Base-by-base conservation (phyloP, 2,329 filamentous ascomycete genomes). In the Xylaria sp. region DNA sequence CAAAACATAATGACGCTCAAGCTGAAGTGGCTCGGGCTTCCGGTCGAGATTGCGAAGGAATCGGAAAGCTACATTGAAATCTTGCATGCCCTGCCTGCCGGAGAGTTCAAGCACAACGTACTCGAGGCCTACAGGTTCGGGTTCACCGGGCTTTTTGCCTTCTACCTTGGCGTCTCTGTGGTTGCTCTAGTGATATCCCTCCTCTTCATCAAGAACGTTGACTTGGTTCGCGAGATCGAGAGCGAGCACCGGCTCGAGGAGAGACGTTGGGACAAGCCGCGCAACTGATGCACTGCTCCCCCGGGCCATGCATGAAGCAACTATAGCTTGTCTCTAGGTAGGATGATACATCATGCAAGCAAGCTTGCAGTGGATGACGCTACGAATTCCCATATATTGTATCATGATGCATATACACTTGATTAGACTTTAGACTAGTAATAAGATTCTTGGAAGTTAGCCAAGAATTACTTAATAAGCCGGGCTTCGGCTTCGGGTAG, bases 1-100 rank as follows among this genome's bases (percentile, higher is more conserved):
- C 78, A 80, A 53, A 80, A 80, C 65, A 69, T 77, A 50, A 78
- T 78, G 76, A 64, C 67, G 28, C 57, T 66, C 53, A 76, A 77
- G 67, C 72, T 78, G 1, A 49, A 61, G 9, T 70, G 68, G 62
- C 60, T 74, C 11, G 73, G 71, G 0, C 57, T 77, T 6, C 72
- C 75, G 0, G 64, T 67, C 11, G 60, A 66, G 11, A 77, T 78
- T 53, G 70, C 72, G 6, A 63, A 69, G 43, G 28, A 72, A 21
- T 60, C 71, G 19, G 72, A 72, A 45, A 67, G 60, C 51, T 74
- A 71, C 43, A 68, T 74, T 21, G 42, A 52, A n/a, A 52, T 63
- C 0, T 19, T 71, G 35, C 66, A 69, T 28, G 47, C 23, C 17
- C 45, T 72, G 11, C 62, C 61, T 4, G 25, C 45, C 1, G 69